Evolutionary conservation across 2,329 filamentous ascomycete species (phyloP).

Genomic region (Trichoderma semiorbis): DNA sequence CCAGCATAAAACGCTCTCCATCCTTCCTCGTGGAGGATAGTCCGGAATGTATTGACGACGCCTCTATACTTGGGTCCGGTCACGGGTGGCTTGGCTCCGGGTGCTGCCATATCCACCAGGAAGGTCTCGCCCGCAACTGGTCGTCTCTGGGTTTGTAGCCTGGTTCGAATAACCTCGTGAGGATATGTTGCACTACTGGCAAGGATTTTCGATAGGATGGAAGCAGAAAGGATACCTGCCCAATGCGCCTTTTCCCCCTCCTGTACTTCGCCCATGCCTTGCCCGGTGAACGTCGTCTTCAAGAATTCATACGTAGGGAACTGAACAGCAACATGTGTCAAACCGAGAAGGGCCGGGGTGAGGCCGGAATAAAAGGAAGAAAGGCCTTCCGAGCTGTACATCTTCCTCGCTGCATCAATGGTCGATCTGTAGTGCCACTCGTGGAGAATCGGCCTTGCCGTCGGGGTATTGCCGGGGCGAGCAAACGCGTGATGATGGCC

Average conservation of each 20-base stretch:
- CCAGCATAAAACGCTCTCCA: conserved; percentile 97
- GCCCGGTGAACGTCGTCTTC: conserved; percentile 84
- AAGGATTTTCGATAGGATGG: conserved; percentile 89
- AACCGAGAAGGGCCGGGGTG: conserved; percentile 82
- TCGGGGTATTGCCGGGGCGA: conserved; percentile 51
- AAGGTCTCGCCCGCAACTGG: conserved; percentile 55
- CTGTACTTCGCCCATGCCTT: conserved; percentile 71
- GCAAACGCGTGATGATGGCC: conserved; percentile 45
- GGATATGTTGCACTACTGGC: conserved; percentile 95
- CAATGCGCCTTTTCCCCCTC: conserved; percentile 59
- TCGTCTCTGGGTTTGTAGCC: conserved; percentile 88
- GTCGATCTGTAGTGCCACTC: conserved; percentile 93
- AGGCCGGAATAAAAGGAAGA: conserved; percentile 93
- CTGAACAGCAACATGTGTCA: conserved; percentile 94
- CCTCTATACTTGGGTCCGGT: conserved; percentile 64
- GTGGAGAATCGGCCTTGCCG: conserved; percentile 52
- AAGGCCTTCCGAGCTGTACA: conserved; percentile 89
- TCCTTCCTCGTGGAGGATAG: conserved; percentile 85
- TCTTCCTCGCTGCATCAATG: conserved; percentile 87
- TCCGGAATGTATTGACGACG: conserved; percentile 75
- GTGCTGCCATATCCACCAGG: conserved; percentile 36
- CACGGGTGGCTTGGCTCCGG: conserved; percentile 21
- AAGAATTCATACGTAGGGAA: conserved; percentile 95
- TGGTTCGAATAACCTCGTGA: conserved; percentile 91
- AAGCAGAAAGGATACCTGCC: conserved; percentile 80